Conservation (phyloP, 768 basidiomycete genomes). For the Pleurotus platypus region DNA sequence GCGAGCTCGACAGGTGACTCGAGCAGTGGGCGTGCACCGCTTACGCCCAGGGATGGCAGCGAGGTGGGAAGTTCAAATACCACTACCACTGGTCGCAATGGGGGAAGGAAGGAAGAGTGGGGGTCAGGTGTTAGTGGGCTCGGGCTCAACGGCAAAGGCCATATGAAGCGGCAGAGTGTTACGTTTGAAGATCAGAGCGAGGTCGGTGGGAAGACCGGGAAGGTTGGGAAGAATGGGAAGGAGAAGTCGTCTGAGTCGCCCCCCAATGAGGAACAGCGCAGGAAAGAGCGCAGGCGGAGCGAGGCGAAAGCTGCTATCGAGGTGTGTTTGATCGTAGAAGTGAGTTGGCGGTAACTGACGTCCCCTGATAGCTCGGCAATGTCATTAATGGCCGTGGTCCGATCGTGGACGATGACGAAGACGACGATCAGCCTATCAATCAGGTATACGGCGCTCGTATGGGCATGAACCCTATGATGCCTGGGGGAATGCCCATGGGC, state of each 20-base stretch:
- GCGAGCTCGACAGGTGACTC: constrained; percentile 86
- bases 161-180: constrained; percentile 59
- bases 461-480: constrained; percentile 43
- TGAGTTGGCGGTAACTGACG: no score
- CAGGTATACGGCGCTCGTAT: constrained; percentile 37
- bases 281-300: constrained; percentile 70
- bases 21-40: constrained; percentile 69
- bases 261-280: constrained; percentile 48
- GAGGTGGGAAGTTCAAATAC: constrained; percentile 38
- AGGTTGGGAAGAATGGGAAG: constrained; percentile 20
- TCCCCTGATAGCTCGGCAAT: constrained; percentile 65
- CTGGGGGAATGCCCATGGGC: constrained; percentile 28
- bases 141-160: constrained; percentile 17
- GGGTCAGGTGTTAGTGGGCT: constrained; percentile 32
- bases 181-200: constrained; percentile 58
- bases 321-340: constrained; percentile 38
- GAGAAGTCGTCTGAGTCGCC: constrained; percentile 32
- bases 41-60: constrained; percentile 79
- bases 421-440: constrained; percentile 42
- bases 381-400: constrained; percentile 79
- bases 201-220: constrained; percentile 22
- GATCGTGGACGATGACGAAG: constrained; percentile 49
- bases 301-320: constrained; percentile 89
- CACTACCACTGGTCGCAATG: constrained; percentile 13
- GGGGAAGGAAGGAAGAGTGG: constrained; percentile 19